A percentile compares a stretch with the other conserved stretches of the same genome.
These are phyloP conservation scores for Infundibulicybe gibba DNA, from an alignment of 768 basidiomycete species.

Conservation along the genomic window DNA sequence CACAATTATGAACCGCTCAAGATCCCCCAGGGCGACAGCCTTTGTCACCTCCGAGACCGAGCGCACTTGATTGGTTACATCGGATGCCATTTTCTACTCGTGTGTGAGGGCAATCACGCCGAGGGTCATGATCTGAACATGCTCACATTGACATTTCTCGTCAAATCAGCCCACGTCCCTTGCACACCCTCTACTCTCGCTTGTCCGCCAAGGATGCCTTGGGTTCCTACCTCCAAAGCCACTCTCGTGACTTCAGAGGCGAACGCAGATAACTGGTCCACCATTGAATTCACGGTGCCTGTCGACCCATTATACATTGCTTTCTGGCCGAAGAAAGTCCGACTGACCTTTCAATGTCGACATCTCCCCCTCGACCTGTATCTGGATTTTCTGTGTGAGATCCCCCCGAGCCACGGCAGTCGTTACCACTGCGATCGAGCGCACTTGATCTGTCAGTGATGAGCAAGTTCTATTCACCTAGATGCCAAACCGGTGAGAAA, in stretches of 20 bases:
- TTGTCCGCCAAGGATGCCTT: constrained; percentile 88
- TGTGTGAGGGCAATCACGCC: not conserved
- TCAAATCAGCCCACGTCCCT: constrained; percentile 91
- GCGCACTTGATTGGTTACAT: constrained; percentile 83
- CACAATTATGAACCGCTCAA: constrained; percentile 82
- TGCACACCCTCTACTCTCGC: constrained; percentile 88
- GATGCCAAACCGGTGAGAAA: not conserved
- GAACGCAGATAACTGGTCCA: constrained; percentile 84
- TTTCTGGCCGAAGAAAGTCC: not conserved
- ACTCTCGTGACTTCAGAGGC: constrained; percentile 81
- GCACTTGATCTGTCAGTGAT: constrained; percentile 76
- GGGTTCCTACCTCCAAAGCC: constrained; percentile 86
- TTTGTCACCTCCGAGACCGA: constrained; percentile 91
- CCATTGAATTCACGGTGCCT: constrained; percentile 91
- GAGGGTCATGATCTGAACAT: not conserved
- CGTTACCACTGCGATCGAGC: constrained; percentile 81
- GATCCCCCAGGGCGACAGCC: constrained; percentile 82
- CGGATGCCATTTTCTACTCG: constrained; percentile 81
- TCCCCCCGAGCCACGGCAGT: constrained; percentile 91
- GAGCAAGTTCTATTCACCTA: constrained; percentile 81
- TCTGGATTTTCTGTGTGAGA: constrained; percentile 89
- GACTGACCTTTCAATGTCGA: constrained; percentile 59
- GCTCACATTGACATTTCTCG: constrained; percentile 83
- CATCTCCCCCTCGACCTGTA: constrained; percentile 86
- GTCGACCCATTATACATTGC: not conserved